Evolutionary conservation across 345 rosid species (phyloP).

Genomic region (Mangifera indica): DNA sequence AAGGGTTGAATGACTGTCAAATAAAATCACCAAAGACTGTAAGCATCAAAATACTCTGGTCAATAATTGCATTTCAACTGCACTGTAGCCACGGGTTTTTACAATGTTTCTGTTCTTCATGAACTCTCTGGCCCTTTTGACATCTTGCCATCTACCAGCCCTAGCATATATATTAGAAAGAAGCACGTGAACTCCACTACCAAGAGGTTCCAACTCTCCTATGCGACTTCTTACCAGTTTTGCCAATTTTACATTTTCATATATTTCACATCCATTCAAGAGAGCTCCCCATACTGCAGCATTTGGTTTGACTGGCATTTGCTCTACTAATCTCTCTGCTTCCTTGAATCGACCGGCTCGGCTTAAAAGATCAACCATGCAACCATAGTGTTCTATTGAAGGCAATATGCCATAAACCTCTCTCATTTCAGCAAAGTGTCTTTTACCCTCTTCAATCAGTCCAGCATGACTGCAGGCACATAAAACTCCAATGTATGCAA

Average conservation of each 20-base stretch:
- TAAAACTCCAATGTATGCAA: conserved; percentile 40
- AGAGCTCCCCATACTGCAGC: conserved; percentile 53
- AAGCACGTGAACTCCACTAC: conserved; percentile 44
- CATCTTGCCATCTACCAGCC: conserved; percentile 51
- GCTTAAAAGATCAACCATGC: conserved; percentile 57
- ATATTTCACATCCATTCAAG: conserved; percentile 52
- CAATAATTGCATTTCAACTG: conserved; percentile 31
- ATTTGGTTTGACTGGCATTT: conserved; percentile 43
- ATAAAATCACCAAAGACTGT: background rate
- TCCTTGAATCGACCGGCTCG: conserved; percentile 48
- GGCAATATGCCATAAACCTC: conserved; percentile 36
- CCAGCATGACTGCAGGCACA: conserved; percentile 58
- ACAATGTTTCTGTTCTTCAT: conserved; percentile 36
- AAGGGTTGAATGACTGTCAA: background rate
- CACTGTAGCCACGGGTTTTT: conserved; percentile 44
- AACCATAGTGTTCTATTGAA: conserved; percentile 42
- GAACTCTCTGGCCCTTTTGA: conserved; percentile 40
- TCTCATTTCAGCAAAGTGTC: conserved; percentile 42
- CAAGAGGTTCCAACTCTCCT: conserved; percentile 35
- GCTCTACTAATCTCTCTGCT: conserved; percentile 40
- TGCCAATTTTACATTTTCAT: conserved; percentile 44
- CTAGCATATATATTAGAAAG: conserved; percentile 51
- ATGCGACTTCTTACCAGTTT: conserved; percentile 35
- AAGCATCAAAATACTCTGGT: background rate
- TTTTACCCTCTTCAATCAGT: conserved; percentile 42